These are phyloP conservation scores for Ophiostoma sp. DNA, from an alignment of 2,329 filamentous ascomycete genomes.

Conservation along the genomic window DNA sequence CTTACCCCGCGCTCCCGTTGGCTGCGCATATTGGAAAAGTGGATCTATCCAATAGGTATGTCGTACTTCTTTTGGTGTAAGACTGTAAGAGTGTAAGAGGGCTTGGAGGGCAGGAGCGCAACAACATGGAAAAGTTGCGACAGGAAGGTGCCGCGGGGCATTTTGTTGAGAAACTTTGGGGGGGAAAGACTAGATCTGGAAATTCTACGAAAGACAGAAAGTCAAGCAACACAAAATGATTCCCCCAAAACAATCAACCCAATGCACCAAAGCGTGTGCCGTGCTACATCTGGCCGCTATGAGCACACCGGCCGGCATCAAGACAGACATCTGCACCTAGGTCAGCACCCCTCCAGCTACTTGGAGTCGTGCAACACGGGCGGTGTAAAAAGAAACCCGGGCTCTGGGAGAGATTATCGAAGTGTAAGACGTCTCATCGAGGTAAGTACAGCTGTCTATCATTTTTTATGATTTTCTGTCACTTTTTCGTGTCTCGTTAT, in stretches of 20 bases:
- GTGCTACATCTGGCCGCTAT: neutral
- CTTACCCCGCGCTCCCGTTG: conserved; percentile 26
- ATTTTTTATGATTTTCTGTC: neutral
- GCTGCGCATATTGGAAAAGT: conserved; percentile 17
- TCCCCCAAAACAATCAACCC: neutral
- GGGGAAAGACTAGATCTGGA: neutral
- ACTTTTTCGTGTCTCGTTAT: neutral
- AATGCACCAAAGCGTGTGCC: neutral
- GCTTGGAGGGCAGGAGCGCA: neutral
- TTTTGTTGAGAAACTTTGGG: neutral
- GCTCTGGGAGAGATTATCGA: neutral
- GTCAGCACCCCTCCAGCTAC: neutral
- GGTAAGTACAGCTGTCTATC: neutral
- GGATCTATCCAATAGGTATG: neutral
- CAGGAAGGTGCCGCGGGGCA: neutral
- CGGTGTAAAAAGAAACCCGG: neutral
- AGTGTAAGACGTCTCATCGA: neutral
- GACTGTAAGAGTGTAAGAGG: neutral
- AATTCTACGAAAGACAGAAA: neutral
- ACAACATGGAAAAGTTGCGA: neutral
- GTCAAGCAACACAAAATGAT: no score
- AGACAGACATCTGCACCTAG: neutral
- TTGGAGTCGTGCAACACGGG: neutral
- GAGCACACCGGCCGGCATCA: neutral
- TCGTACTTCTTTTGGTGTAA: neutral